phyloP scores from a whole-genome alignment of 495 filamentous ascomycete genomes.

The Neurospora africana region DNA sequence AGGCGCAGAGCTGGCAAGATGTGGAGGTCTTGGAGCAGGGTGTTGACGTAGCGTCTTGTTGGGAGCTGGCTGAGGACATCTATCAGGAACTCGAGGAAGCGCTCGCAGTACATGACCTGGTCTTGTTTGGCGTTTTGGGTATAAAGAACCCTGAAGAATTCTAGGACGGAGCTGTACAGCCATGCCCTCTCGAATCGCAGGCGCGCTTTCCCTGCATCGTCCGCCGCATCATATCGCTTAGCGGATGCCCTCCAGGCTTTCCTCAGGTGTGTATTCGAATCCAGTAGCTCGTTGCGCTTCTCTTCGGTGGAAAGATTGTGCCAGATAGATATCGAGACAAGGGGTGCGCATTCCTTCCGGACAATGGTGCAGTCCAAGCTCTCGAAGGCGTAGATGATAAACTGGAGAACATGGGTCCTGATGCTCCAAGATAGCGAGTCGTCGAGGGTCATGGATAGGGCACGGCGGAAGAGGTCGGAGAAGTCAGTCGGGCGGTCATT shows the following conservation, averaged over 20 bases:
- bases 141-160: slow-evolving; percentile 70
- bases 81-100: slow-evolving; percentile 81
- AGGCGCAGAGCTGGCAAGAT: slow-evolving; percentile 71
- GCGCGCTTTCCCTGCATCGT: slow-evolving; percentile 66
- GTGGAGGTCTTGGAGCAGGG: slow-evolving; percentile 82
- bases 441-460: slow-evolving; percentile 84
- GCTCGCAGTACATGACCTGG: slow-evolving; percentile 75
- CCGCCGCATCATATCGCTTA: slow-evolving; percentile 80
- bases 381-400: slow-evolving; percentile 85
- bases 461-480: slow-evolving; percentile 79
- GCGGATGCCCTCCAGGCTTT: slow-evolving; percentile 85
- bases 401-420: slow-evolving; percentile 69
- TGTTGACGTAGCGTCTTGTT: slow-evolving; percentile 87
- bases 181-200: slow-evolving; percentile 88
- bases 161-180: slow-evolving; percentile 77
- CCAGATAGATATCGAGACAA: slow-evolving; percentile 94
- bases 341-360: slow-evolving; percentile 87
- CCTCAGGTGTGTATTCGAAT: slow-evolving; percentile 56
- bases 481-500: slow-evolving; percentile 69
- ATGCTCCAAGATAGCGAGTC: slow-evolving; percentile 56
- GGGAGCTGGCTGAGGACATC: slow-evolving; percentile 91
- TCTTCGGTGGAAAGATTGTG: slow-evolving; percentile 70
- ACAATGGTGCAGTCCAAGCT: slow-evolving; percentile 84
- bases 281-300: slow-evolving; percentile 56
- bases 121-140: slow-evolving; percentile 40